Evolutionary conservation across 2,329 filamentous ascomycete species (phyloP).

Genomic region (Trichoderma sp.): DNA sequence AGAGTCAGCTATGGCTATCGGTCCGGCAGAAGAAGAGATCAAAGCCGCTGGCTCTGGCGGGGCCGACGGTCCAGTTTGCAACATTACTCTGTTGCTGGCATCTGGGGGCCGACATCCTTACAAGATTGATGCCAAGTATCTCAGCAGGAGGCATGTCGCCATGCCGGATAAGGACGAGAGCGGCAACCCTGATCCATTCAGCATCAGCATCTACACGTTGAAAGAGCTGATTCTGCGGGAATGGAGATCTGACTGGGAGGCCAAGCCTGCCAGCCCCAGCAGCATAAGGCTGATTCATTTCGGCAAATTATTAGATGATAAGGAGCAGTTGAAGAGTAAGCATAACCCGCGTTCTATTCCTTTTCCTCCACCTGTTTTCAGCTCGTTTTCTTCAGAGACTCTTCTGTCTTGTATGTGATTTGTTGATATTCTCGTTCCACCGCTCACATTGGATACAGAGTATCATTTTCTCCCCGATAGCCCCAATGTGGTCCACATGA

Average conservation of each 20-base stretch:
- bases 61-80: constrained; percentile 55
- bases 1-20: constrained; percentile 49
- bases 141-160: constrained; percentile 77
- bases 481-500: constrained; percentile 93
- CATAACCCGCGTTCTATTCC: constrained; percentile 30
- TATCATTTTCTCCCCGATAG: constrained; percentile 75
- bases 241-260: constrained; percentile 92
- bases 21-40: constrained; percentile 49
- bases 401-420: background rate
- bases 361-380: background rate
- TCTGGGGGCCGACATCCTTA: constrained; percentile 86
- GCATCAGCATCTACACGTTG: constrained; percentile 89
- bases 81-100: constrained; percentile 82
- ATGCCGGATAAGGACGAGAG: constrained; percentile 67
- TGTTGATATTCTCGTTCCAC: background rate
- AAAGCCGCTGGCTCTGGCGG: constrained; percentile 40
- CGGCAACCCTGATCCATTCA: constrained; percentile 75
- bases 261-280: constrained; percentile 81
- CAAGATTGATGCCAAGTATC: constrained; percentile 84
- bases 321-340: constrained; percentile 80
- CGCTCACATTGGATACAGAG: constrained; percentile 54
- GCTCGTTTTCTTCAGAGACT: background rate
- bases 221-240: constrained; percentile 93
- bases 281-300: constrained; percentile 91
- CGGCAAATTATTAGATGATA: constrained; percentile 88